A percentile compares a stretch with the other conserved stretches of the same genome.
phyloP scores from a whole-genome alignment of 257 asterid genomes.

The Rauvolfia tetraphylla region DNA sequence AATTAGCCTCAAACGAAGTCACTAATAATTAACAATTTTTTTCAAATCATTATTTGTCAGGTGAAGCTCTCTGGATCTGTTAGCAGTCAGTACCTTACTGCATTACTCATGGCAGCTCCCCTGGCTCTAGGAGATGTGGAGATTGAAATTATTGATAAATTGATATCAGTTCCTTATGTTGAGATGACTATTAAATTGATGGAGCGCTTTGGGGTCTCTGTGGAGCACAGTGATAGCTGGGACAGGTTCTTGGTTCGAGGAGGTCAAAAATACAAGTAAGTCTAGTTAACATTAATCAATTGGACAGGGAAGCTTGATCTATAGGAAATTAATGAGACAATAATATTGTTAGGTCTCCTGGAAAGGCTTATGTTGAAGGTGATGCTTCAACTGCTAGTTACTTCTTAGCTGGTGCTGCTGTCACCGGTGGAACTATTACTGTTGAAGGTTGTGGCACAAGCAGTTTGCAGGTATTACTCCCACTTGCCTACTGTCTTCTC shows the following conservation, averaged over 20 bases:
- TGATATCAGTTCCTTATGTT: conserved; percentile 92
- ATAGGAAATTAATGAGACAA: conserved; percentile 8
- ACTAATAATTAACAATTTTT: conserved; percentile 5
- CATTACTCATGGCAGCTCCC: conserved; percentile 97
- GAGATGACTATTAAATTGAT: conserved; percentile 97
- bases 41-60: conserved; percentile 38
- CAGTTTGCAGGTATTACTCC: conserved; percentile 86
- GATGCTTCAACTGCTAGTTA: conserved; percentile 99
- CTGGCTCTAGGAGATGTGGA: conserved; percentile 86
- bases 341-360: conserved; percentile 67
- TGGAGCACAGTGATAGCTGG: conserved; percentile 83
- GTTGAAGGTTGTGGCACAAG: conserved; percentile 99
- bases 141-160: conserved; percentile 87
- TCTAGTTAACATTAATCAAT: conserved; percentile 11
- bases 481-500: neutral
- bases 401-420: conserved; percentile 99
- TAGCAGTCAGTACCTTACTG: conserved; percentile 96
- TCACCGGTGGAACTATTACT: conserved; percentile 86
- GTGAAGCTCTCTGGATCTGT: conserved; percentile 94
- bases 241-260: conserved; percentile 79
- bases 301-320: conserved; percentile 17
- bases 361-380: conserved; percentile 94
- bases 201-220: conserved; percentile 95
- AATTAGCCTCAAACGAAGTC: neutral
- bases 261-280: conserved; percentile 96